These are phyloP conservation scores for Populus hybrid DNA, from an alignment of 441 rosid genomes.

Conservation along the genomic window DNA sequence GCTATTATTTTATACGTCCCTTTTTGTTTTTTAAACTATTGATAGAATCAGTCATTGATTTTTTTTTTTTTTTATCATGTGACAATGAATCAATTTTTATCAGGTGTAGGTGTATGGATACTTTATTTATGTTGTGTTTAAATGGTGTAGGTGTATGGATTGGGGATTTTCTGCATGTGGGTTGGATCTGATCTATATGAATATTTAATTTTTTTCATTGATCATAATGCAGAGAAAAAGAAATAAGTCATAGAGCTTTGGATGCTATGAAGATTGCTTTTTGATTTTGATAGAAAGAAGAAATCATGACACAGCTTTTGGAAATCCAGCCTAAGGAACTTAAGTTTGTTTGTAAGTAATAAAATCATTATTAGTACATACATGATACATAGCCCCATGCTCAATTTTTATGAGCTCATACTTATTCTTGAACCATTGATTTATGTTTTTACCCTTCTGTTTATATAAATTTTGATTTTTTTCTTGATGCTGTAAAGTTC, in stretches of 20 bases:
- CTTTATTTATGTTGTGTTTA: neutral
- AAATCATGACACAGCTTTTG: conserved; percentile 48
- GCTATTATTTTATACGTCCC: neutral
- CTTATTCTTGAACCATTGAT: neutral
- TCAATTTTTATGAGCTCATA: neutral
- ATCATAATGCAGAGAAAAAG: conserved; percentile 19
- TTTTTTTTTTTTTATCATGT: neutral
- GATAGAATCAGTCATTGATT: neutral
- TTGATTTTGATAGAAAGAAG: conserved; percentile 19
- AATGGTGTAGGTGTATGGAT: neutral
- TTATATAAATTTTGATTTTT: no score
- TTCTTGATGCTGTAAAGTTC: neutral
- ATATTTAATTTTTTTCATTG: neutral
- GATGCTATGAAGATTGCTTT: conserved; percentile 23
- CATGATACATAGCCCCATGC: neutral
- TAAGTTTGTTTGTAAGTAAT: conserved; percentile 54
- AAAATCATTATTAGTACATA: neutral
- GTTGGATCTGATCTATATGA: conserved; percentile 2
- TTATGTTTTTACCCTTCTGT: neutral
- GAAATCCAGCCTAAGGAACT: conserved; percentile 73
- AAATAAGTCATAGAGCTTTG: conserved; percentile 21
- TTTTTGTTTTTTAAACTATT: neutral
- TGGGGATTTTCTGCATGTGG: neutral
- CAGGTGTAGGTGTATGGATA: no score
- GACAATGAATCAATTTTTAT: neutral